phyloP scores from a whole-genome alignment of 768 basidiomycete species.

The Chlorophyllum brunneum region DNA sequence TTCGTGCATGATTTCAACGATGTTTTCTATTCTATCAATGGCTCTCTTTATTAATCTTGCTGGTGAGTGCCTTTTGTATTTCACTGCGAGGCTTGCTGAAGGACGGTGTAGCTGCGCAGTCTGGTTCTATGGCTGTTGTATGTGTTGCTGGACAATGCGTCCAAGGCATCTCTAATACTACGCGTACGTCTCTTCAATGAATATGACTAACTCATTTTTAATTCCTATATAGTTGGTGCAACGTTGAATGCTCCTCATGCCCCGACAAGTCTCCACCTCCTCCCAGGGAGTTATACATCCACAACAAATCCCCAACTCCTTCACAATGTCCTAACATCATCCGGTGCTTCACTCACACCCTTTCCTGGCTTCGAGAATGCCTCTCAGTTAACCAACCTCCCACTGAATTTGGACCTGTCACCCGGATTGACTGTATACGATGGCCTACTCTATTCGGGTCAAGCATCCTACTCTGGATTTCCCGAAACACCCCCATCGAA shows the following conservation, averaged over 20 bases:
- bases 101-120: constrained; percentile 45
- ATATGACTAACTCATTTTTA: constrained; percentile 8
- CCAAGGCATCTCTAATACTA: constrained; percentile 71
- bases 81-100: background rate
- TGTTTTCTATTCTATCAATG: constrained; percentile 27
- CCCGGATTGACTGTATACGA: constrained; percentile 70
- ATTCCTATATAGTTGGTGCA: constrained; percentile 54
- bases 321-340: constrained; percentile 61
- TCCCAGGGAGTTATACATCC: constrained; percentile 75
- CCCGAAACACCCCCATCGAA: constrained; percentile 39
- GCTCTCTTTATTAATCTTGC: constrained; percentile 29
- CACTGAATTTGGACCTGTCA: constrained; percentile 62
- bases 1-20: constrained; percentile 28
- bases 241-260: constrained; percentile 53
- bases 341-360: constrained; percentile 53
- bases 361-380: constrained; percentile 60
- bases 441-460: constrained; percentile 59
- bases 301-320: constrained; percentile 71
- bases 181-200: constrained; percentile 36
- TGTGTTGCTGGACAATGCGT: constrained; percentile 90
- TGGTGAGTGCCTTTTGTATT: constrained; percentile 26
- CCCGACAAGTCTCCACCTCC: constrained; percentile 53
- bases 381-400: constrained; percentile 30
- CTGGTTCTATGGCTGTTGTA: constrained; percentile 40
- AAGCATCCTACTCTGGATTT: constrained; percentile 54